Conservation (phyloP, 352 stramenopile species). For the Pythium vanterpoolii region DNA sequence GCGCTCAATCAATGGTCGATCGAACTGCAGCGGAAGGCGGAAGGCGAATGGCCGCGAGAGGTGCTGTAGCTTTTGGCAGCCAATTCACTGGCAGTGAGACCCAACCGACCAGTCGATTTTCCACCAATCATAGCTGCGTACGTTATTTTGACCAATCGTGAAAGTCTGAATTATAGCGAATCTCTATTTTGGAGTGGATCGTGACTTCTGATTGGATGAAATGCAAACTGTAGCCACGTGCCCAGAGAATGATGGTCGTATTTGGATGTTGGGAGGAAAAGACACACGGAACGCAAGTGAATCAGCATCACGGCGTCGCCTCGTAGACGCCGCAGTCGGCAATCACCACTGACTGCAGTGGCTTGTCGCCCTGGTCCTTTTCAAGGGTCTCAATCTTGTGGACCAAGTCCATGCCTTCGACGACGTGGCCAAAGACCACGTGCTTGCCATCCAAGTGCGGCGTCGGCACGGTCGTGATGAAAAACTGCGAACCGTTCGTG, state of each 20-base stretch:
- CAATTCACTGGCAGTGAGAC: conserved; percentile 17
- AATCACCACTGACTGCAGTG: conserved; percentile 90
- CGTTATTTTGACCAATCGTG: not conserved
- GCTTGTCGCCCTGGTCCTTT: conserved; percentile 91
- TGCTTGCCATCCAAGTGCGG: conserved; percentile 98
- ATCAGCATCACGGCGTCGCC: conserved; percentile 28
- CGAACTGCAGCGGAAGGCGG: not conserved
- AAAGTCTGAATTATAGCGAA: conserved; percentile 26
- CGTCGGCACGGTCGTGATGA: conserved; percentile 93
- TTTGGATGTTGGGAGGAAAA: not conserved
- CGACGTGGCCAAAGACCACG: conserved; percentile 96
- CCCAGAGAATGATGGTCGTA: conserved; percentile 8
- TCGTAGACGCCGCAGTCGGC: conserved; percentile 93
- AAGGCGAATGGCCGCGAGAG: conserved; percentile 7
- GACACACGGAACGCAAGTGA: not conserved
- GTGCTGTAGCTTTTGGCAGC: conserved; percentile 18
- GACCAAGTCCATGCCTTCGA: conserved; percentile 90
- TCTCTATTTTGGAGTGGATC: conserved; percentile 9
- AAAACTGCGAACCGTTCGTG: conserved; percentile 98
- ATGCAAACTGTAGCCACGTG: conserved; percentile 25
- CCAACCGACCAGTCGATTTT: conserved; percentile 22
- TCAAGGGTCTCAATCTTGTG: conserved; percentile 91
- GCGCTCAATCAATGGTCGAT: not conserved
- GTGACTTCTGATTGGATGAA: conserved; percentile 19
- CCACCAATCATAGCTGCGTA: conserved; percentile 8